Base-by-base conservation (phyloP, 2,329 filamentous ascomycete genomes). In the Neopestalotiopsis sp. region DNA sequence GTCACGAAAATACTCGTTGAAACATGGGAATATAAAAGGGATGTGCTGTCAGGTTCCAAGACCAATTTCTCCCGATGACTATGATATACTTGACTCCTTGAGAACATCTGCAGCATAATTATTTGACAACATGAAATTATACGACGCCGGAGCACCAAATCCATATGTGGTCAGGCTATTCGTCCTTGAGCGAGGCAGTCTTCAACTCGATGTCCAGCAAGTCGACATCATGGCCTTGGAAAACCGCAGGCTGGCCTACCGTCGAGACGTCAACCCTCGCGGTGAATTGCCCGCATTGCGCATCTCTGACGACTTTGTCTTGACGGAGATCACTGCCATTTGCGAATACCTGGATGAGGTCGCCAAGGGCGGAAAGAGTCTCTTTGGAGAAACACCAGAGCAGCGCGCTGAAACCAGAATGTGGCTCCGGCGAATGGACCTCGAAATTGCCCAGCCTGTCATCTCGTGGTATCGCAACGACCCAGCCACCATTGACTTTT, bases 401-500 rank as follows among this genome's bases (percentile, higher is more conserved):
- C 20, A 59, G 30, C 24, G 30, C 9, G 57, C 57, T 1, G 57
- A 59, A 20, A 59, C 57, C 7, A 7, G 57, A 2, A 59, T 59
- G 57, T 59, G 57, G 57, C 20, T 59, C 6, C 57, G 57, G 14
- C 57, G 57, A 10, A 59, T 59, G 57, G 57, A 59, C 30, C 57
- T 59, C 12, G 57, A 59, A 20, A 59, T 62, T 10, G 61, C 61
- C 34, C 61, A 42, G 30, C 61, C 38, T 14, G 30, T 62, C 4
- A 42, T 42, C 30, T 38, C 28, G 32, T 62, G 61, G 38, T 62
- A 12, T 24, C 30, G 61, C 32, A 62, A 62, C 38, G 61, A 38
- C 6, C 61, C 61, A 6, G 61, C 28, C 2, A 62, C 61, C 4
- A 42, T 62, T 14, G 20, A 62, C 2, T 38, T 42, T 38, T 62